A percentile compares a stretch with the other conserved stretches of the same genome.
phyloP scores from a whole-genome alignment of 1,139 yeast species.

The Scheffersomyces cryptocercus region DNA sequence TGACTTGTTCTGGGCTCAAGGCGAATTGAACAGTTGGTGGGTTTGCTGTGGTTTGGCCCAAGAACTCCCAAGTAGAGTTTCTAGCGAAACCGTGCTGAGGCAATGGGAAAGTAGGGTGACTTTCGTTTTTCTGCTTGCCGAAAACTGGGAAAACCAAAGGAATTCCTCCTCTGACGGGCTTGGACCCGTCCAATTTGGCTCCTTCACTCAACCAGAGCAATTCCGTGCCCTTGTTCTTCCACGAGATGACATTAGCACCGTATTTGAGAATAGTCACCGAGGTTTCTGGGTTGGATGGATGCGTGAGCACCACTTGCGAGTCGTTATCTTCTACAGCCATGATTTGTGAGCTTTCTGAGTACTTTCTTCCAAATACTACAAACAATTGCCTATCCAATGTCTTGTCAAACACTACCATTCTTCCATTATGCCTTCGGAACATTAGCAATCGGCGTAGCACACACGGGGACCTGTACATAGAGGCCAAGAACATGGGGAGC shows the following conservation, averaged over 20 bases:
- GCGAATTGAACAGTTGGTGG: constrained; percentile 84
- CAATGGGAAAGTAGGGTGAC: constrained; percentile 46
- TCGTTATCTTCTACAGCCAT: constrained; percentile 69
- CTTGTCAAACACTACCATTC: too few species aligned
- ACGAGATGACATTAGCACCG: constrained; percentile 87
- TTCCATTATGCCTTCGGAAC: too few species aligned
- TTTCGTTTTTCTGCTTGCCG: constrained; percentile 59
- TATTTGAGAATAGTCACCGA: constrained; percentile 68
- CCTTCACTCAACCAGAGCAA: constrained; percentile 65
- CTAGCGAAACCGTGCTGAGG: constrained; percentile 98
- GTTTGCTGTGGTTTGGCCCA: constrained; percentile 67
- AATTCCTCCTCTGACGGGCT: constrained; percentile 95
- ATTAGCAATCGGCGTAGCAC: too few species aligned
- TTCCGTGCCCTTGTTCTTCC: constrained; percentile 70
- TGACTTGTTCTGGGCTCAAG: constrained; percentile 79
- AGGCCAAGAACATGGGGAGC: too few species aligned
- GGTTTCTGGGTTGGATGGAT: constrained; percentile 54
- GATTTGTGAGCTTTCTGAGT: neutral
- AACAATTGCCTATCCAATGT: too few species aligned
- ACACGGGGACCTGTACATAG: too few species aligned
- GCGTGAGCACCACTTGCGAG: constrained; percentile 60
- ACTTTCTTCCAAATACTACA: too few species aligned
- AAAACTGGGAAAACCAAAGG: constrained; percentile 95
- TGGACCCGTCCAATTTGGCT: constrained; percentile 85
- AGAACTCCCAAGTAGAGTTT: constrained; percentile 84